phyloP scores from a whole-genome alignment of 169 alveolate species.

The Plasmodium ovale region DNA sequence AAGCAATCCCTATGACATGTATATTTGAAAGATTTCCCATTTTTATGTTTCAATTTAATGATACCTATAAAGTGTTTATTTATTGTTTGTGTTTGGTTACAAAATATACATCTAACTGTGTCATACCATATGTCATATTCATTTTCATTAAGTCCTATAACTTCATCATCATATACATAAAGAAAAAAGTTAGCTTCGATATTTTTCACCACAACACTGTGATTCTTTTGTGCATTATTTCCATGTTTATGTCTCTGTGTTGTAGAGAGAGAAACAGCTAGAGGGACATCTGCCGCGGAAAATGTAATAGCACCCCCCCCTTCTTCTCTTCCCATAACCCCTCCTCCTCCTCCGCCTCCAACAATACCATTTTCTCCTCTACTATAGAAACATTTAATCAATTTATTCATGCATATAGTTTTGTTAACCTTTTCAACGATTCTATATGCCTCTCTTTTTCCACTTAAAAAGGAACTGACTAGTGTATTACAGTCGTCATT shows the following conservation, averaged over 20 bases:
- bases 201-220: conserved; percentile 2
- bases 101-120: conserved; percentile 33
- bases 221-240: not conserved
- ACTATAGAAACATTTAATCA: conserved; percentile 37
- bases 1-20: conserved; percentile 68
- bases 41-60: conserved; percentile 26
- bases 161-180: conserved; percentile 57
- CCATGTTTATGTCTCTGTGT: not conserved
- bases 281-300: not conserved
- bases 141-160: conserved; percentile 26
- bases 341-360: not conserved
- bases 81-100: conserved; percentile 58
- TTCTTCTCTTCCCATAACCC: not conserved
- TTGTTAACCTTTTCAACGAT: conserved; percentile 57
- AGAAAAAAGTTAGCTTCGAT: conserved; percentile 6
- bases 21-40: conserved; percentile 43
- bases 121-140: conserved; percentile 57
- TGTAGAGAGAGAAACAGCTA: not conserved
- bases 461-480: conserved; percentile 47
- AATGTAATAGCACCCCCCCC: not conserved
- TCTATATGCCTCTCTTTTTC: conserved; percentile 71
- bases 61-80: conserved; percentile 48
- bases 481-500: conserved; percentile 17
- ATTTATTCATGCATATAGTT: conserved; percentile 23
- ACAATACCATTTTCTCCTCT: not conserved